Evolutionary conservation across 176 grass and related monocot genomes (phyloP), one percentile per base, ranked within the genome.

Genomic region (Oryza rufipogon): DNA sequence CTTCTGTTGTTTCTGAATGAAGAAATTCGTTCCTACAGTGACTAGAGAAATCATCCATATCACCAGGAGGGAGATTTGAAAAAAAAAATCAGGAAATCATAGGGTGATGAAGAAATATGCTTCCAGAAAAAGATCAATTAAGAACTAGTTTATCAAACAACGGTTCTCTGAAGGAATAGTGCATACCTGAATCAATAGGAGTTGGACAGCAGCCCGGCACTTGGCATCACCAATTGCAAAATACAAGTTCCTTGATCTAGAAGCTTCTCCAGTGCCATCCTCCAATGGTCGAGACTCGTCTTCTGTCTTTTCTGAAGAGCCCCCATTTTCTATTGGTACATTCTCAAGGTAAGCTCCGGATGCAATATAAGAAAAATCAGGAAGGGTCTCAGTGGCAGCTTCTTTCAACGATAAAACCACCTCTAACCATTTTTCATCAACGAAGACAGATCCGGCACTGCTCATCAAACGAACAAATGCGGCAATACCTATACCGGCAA

Each of bases 381-480:
- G 93, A 77, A 99, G 96, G 11, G 93, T 99, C 77, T 89, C 91
- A 0, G 72, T 92, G 56, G 96, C 71, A 86, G 63, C 91, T 91
- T 99, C 96, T 90, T 99, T 99, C 86, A 99, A 91, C 75, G 96
- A 92, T 32, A 94, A 76, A 66, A 91, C 93, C 1, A 99, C 96
- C 81, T 92, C 84, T 70, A 91, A 76, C 96, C 96, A 99, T 81
- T 99, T 99, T 56, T 92, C 93, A 78, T 99, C 96, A 67, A 87
- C 65, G 70, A 99, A 96, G 84, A 94, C 85, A 70, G 96, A 92
- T 71, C 96, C 96, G 33, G 93, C 93, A 81, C 90, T 96, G 93
- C 87, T 99, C 96, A 99, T 99, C 78, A 99, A 85, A 78, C 93
- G 93, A 85, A 99, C 96, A 91, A 99, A 99, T 79, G 93, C 96